Evolutionary conservation across 2,329 filamentous ascomycete species (phyloP).

Genomic region (Aspergillus calidoustus): DNA sequence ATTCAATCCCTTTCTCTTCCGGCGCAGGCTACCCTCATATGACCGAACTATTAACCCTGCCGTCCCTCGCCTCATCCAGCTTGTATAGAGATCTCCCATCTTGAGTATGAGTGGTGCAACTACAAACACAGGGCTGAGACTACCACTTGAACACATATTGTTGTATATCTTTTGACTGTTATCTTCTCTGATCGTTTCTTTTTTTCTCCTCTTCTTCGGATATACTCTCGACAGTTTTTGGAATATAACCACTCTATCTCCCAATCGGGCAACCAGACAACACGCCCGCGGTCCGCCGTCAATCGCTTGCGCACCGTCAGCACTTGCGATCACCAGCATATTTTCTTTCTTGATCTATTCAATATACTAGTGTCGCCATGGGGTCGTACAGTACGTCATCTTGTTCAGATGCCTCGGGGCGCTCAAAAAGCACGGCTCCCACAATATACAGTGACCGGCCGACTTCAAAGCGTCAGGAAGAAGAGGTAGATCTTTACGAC

Average conservation of each 20-base stretch:
- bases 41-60: constrained; percentile 17
- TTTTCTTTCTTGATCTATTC: constrained; percentile 1
- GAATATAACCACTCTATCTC: not conserved
- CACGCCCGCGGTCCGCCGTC: not conserved
- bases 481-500: constrained; percentile 24
- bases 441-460: constrained; percentile 43
- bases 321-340: constrained; percentile 3
- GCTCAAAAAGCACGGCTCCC: constrained; percentile 46
- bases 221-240: not conserved
- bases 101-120: not conserved
- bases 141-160: constrained; percentile 19
- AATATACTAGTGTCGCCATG: constrained; percentile 30
- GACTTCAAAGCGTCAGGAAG: constrained; percentile 29
- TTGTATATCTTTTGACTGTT: constrained; percentile 17
- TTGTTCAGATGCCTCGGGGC: constrained; percentile 37
- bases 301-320: not conserved
- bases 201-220: not conserved
- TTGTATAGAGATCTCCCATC: constrained; percentile 5
- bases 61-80: constrained; percentile 10
- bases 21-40: constrained; percentile 10
- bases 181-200: constrained; percentile 15
- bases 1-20: constrained; percentile 12
- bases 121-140: constrained; percentile 1
- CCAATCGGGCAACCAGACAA: constrained; percentile 18
- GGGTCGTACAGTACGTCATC: constrained; percentile 32